Percentiles rank a stretch among this genome's conserved stretches.
These are phyloP conservation scores for Arthrinium puccinioides DNA, from an alignment of 2,329 filamentous ascomycete genomes.

Conservation along the genomic window DNA sequence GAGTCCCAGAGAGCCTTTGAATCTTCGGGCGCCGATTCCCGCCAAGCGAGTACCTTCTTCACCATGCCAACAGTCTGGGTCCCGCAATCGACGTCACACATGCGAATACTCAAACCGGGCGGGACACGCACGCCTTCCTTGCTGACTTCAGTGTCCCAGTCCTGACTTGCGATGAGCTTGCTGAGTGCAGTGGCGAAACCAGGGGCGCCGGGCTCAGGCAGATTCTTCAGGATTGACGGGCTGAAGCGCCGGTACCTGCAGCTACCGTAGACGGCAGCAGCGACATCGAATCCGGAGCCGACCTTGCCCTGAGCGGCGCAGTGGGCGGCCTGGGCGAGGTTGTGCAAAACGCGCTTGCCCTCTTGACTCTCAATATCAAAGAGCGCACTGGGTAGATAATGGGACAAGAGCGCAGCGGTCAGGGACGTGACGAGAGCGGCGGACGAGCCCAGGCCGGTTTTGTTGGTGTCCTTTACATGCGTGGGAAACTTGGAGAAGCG, in stretches of 20 bases:
- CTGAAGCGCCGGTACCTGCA: slow-evolving; percentile 92
- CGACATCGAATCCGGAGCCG: slow-evolving; percentile 92
- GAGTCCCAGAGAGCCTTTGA: slow-evolving; percentile 66
- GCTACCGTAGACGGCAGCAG: slow-evolving; percentile 84
- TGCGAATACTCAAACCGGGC: slow-evolving; percentile 66
- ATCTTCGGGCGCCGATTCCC: slow-evolving; percentile 53
- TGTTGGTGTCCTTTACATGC: slow-evolving; percentile 72
- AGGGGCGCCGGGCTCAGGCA: slow-evolving; percentile 59
- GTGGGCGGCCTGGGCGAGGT: slow-evolving; percentile 87
- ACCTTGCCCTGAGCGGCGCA: slow-evolving; percentile 96
- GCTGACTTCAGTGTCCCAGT: slow-evolving; percentile 75
- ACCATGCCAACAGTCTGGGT: slow-evolving; percentile 95
- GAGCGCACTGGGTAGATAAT: slow-evolving; percentile 55
- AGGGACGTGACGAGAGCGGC: slow-evolving; percentile 89
- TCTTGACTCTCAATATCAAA: slow-evolving; percentile 51
- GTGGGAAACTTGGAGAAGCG: slow-evolving; percentile 76
- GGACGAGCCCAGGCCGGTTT: slow-evolving; percentile 92
- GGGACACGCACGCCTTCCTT: slow-evolving; percentile 68
- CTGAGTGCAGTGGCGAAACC: slow-evolving; percentile 62
- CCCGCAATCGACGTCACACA: slow-evolving; percentile 95
- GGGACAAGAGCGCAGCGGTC: slow-evolving; percentile 66
- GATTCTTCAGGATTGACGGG: slow-evolving; percentile 58
- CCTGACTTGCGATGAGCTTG: slow-evolving; percentile 55
- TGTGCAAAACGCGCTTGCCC: slow-evolving; percentile 66
- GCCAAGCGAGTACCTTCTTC: slow-evolving; percentile 81